A percentile compares a stretch with the other conserved stretches of the same genome.
phyloP scores from a whole-genome alignment of 352 stramenopile species.

The Pythium aristosporum region DNA sequence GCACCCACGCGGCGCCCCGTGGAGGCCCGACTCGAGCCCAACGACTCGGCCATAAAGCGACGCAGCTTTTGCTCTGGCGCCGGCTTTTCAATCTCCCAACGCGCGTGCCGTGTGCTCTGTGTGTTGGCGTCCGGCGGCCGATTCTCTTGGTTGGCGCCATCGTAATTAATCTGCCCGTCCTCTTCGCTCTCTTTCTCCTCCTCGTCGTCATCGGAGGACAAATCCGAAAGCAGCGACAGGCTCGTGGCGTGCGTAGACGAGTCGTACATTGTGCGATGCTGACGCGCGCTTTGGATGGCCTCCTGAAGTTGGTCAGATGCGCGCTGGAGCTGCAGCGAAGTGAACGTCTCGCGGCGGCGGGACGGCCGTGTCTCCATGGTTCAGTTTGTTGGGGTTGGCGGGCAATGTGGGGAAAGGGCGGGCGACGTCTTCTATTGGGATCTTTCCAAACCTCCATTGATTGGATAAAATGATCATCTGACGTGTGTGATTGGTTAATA shows the following conservation, averaged over 20 bases:
- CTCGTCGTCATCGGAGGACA: slow-evolving; percentile 1
- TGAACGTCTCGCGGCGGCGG: slow-evolving; percentile 22
- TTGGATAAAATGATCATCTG: slow-evolving; percentile 12
- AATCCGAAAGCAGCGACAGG: slow-evolving; percentile 21
- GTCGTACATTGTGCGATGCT: slow-evolving; percentile 22
- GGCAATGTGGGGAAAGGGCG: not conserved
- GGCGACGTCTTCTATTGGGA: slow-evolving; percentile 1
- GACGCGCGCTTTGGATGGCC: slow-evolving; percentile 44
- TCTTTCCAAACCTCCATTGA: not conserved
- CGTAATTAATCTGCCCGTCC: not conserved
- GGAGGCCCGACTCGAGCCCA: not conserved
- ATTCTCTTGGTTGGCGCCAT: slow-evolving; percentile 15
- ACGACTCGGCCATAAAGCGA: slow-evolving; percentile 9
- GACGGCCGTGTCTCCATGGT: slow-evolving; percentile 10
- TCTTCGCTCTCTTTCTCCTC: not conserved
- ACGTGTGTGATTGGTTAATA: slow-evolving; percentile 5
- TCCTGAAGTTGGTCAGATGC: slow-evolving; percentile 53
- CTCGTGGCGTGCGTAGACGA: slow-evolving; percentile 10
- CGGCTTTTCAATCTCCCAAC: not conserved
- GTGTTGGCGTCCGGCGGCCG: not conserved
- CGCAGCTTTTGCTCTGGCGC: slow-evolving; percentile 15
- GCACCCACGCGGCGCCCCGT: not conserved
- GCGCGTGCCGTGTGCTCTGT: no score
- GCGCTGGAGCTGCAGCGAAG: slow-evolving; percentile 37
- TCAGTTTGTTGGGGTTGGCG: not conserved